Conservation (phyloP, 495 filamentous ascomycete species). For the Daldinia caldariorum region DNA sequence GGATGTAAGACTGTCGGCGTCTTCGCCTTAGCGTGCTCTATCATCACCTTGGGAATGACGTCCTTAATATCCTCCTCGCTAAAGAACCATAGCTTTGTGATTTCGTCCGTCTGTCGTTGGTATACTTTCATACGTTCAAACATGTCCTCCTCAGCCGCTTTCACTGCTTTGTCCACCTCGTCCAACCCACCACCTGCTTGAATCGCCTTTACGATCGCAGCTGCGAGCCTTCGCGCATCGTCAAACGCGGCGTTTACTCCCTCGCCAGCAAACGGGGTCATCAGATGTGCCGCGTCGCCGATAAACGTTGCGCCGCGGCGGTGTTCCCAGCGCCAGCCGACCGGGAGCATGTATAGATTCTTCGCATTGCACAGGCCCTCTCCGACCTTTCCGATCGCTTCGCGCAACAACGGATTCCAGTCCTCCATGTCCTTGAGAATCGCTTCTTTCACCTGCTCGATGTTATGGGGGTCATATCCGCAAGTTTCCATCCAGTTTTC, state of each 20-base stretch:
- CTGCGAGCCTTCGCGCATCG: slow-evolving; percentile 66
- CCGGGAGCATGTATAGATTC: slow-evolving; percentile 63
- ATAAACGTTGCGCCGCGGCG: slow-evolving; percentile 61
- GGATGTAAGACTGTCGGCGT: slow-evolving; percentile 22
- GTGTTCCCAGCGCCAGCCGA: slow-evolving; percentile 62
- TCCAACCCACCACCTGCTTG: slow-evolving; percentile 32
- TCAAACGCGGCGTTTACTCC: slow-evolving; percentile 68
- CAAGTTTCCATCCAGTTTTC: slow-evolving; percentile 55
- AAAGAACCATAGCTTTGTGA: slow-evolving; percentile 47
- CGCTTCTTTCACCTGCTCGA: slow-evolving; percentile 40
- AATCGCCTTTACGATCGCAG: slow-evolving; percentile 44
- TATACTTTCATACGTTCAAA: slow-evolving; percentile 47
- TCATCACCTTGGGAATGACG: slow-evolving; percentile 32
- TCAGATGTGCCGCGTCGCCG: slow-evolving; percentile 71
- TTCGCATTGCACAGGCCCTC: slow-evolving; percentile 40
- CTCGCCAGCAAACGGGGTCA: slow-evolving; percentile 70
- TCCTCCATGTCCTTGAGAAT: slow-evolving; percentile 44
- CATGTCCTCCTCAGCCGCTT: slow-evolving; percentile 50
- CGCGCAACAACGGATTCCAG: slow-evolving; percentile 46
- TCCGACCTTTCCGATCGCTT: slow-evolving; percentile 40
- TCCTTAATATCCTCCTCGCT: slow-evolving; percentile 36
- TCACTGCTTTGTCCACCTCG: slow-evolving; percentile 46
- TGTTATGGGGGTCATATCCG: slow-evolving; percentile 46
- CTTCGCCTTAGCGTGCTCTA: slow-evolving; percentile 24
- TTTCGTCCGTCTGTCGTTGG: slow-evolving; percentile 46